Percentiles rank a stretch among this genome's conserved stretches.
These are phyloP conservation scores for Auricularia cornea DNA, from an alignment of 768 basidiomycete genomes.

Conservation along the genomic window DNA sequence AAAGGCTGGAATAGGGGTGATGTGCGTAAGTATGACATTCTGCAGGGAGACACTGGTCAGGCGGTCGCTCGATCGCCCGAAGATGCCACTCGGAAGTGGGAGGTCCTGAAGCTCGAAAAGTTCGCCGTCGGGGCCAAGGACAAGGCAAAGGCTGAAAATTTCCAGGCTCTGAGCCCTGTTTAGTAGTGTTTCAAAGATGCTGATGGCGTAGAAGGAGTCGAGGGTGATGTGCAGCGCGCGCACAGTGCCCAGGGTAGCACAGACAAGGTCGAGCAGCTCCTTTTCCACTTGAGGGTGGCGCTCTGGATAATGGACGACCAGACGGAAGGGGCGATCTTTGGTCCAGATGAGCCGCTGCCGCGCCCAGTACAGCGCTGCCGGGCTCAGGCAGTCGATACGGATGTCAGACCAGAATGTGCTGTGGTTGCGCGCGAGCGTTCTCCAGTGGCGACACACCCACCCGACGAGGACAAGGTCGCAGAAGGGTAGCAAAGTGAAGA, in stretches of 20 bases:
- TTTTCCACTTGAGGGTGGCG: neutral
- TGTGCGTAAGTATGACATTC: neutral
- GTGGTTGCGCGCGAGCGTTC: neutral
- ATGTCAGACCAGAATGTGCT: neutral
- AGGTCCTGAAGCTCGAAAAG: neutral
- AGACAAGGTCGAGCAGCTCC: neutral
- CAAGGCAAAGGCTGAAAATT: neutral
- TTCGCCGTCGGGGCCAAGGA: neutral
- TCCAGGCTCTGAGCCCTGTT: neutral
- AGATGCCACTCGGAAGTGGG: neutral
- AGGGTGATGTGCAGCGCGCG: neutral
- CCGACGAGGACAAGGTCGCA: neutral
- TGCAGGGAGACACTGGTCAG: neutral
- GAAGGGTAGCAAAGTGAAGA: neutral
- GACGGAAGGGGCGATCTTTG: neutral
- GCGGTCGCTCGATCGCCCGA: neutral
- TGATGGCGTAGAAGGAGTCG: neutral
- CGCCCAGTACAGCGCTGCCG: neutral
- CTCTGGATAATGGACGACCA: neutral
- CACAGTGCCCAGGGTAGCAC: neutral
- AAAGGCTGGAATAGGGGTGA: neutral
- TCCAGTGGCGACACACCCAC: neutral
- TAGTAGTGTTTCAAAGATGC: neutral
- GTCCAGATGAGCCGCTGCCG: neutral
- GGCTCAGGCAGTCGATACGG: neutral